phyloP scores from a whole-genome alignment of 2,329 filamentous ascomycete species.

The Westerdykella ornata region DNA sequence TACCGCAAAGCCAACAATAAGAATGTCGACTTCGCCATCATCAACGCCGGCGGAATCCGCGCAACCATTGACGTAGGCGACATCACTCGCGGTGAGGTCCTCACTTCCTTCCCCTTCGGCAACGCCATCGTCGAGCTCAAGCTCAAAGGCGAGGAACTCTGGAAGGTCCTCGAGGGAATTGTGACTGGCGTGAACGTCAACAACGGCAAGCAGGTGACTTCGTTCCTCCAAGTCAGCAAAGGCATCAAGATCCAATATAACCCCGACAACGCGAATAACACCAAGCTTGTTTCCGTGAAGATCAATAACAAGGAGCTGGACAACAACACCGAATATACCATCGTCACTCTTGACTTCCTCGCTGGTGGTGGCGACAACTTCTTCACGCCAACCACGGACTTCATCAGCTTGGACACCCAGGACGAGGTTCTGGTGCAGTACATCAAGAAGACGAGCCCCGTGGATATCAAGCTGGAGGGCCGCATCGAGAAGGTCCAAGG shows the following conservation, averaged over 20 bases:
- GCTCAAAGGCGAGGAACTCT: slow-evolving; percentile 49
- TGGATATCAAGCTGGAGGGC: slow-evolving; percentile 47
- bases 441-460: slow-evolving; percentile 44
- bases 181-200: slow-evolving; percentile 50
- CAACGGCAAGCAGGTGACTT: slow-evolving; percentile 49
- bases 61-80: slow-evolving; percentile 56
- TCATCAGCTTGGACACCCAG: slow-evolving; percentile 47
- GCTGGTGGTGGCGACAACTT: slow-evolving; percentile 57
- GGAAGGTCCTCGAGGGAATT: slow-evolving; percentile 54
- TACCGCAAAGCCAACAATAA: slow-evolving; percentile 49
- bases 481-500: slow-evolving; percentile 37
- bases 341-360: slow-evolving; percentile 59
- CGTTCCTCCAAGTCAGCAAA: slow-evolving; percentile 55
- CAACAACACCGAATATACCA: slow-evolving; percentile 45
- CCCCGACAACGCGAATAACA: slow-evolving; percentile 45
- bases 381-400: slow-evolving; percentile 39
- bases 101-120: slow-evolving; percentile 60
- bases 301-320: slow-evolving; percentile 48
- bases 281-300: slow-evolving; percentile 48
- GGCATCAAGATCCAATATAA: slow-evolving; percentile 55
- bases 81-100: slow-evolving; percentile 57
- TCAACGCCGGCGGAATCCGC: slow-evolving; percentile 59
- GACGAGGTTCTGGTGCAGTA: slow-evolving; percentile 51
- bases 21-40: slow-evolving; percentile 52
- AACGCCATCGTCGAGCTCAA: slow-evolving; percentile 57